phyloP scores from a whole-genome alignment of 1,284 basidiomycete genomes.

The Sporisorium exsertum region DNA sequence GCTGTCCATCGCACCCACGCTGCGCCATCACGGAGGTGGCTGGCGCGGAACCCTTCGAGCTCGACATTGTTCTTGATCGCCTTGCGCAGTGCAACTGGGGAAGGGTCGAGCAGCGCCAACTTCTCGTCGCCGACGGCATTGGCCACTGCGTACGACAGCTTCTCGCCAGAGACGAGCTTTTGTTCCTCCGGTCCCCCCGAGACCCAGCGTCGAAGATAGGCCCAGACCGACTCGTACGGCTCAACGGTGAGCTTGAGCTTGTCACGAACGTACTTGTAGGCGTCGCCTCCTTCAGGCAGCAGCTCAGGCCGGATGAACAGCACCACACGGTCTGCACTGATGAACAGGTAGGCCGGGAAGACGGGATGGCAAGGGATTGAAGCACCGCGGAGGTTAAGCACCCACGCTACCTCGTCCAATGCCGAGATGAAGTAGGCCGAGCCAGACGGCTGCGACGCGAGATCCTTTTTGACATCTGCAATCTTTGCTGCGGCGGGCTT shows the following conservation, averaged over 20 bases:
- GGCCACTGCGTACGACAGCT: slow-evolving; percentile 56
- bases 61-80: slow-evolving; percentile 64
- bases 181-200: slow-evolving; percentile 20
- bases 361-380: slow-evolving; percentile 64
- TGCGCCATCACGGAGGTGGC: slow-evolving; percentile 64
- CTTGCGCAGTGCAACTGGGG: slow-evolving; percentile 60
- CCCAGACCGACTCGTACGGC: slow-evolving; percentile 51
- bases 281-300: slow-evolving; percentile 24
- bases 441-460: slow-evolving; percentile 32
- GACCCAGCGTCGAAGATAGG: slow-evolving; percentile 43
- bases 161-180: slow-evolving; percentile 55
- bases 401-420: slow-evolving; percentile 66
- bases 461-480: slow-evolving; percentile 48
- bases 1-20: slow-evolving; percentile 67
- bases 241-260: slow-evolving; percentile 40
- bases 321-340: slow-evolving; percentile 30
- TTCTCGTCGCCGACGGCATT: slow-evolving; percentile 55
- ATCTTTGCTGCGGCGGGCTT: slow-evolving; percentile 68
- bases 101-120: slow-evolving; percentile 28
- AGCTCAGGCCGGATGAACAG: slow-evolving; percentile 58
- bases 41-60: slow-evolving; percentile 56
- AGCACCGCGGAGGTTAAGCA: slow-evolving; percentile 63
- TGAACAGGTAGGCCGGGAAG: slow-evolving; percentile 62
- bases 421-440: slow-evolving; percentile 57
- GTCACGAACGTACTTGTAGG: slow-evolving; percentile 42